Evolutionary conservation across 805 yeast species (phyloP).

Genomic region (Wickerhamiella sergipiensis): DNA sequence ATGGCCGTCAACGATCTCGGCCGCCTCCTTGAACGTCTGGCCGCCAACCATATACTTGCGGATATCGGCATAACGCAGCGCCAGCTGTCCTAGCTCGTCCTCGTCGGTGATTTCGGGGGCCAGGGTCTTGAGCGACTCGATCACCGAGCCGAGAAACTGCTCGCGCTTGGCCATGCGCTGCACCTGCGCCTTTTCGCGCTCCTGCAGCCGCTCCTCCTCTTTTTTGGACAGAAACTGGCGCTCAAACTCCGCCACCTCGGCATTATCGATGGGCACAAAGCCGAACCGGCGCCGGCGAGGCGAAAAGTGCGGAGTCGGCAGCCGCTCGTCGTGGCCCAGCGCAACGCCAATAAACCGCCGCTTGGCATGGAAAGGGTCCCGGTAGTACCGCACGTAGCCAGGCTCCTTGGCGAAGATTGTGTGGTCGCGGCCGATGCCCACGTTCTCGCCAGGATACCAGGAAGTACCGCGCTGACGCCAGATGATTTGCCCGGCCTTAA

Average conservation of each 20-base stretch:
- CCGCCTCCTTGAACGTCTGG: conserved; percentile 41
- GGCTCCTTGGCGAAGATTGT: conserved; percentile 86
- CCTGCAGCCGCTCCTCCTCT: conserved; percentile 44
- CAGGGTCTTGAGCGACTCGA: conserved; percentile 22
- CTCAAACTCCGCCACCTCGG: conserved; percentile 41
- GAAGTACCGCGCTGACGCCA: conserved; percentile 92
- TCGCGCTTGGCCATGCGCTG: conserved; percentile 31
- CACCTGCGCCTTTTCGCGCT: conserved; percentile 30
- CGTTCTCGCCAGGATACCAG: conserved; percentile 89
- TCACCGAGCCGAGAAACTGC: conserved; percentile 22
- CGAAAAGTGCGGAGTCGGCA: conserved; percentile 86
- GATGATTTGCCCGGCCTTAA: conserved; percentile 72
- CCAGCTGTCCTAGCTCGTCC: conserved; percentile 27
- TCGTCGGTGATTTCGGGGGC: conserved; percentile 18
- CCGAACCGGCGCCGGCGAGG: conserved; percentile 84
- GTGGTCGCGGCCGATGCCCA: conserved; percentile 75
- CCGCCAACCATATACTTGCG: conserved; percentile 48
- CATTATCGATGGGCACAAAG: conserved; percentile 37
- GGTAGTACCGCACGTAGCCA: conserved; percentile 80
- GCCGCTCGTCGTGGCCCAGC: conserved; percentile 41
- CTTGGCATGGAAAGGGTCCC: conserved; percentile 92
- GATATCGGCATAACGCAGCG: conserved; percentile 40
- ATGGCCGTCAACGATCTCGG: conserved; percentile 42
- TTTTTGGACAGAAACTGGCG: conserved; percentile 52
- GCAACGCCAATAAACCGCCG: conserved; percentile 86